A percentile compares a stretch with the other conserved stretches of the same genome.
Evolutionary conservation across 768 basidiomycete genomes (phyloP).

Genomic region (Psilocybe sp.): DNA sequence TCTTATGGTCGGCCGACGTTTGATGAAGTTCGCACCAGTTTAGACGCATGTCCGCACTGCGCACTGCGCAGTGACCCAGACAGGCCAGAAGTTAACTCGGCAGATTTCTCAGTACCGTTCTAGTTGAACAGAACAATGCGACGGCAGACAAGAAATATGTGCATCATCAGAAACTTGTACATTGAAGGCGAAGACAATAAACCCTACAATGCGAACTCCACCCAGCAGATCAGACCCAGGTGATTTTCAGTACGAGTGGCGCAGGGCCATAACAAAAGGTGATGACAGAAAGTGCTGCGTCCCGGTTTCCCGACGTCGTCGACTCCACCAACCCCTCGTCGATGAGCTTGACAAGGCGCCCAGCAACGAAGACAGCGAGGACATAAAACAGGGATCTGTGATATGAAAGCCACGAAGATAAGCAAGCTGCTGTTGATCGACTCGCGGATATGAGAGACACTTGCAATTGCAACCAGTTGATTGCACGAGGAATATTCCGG

Average conservation of each 20-base stretch:
- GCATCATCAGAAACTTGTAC: constrained; percentile 15
- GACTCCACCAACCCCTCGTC: constrained; percentile 20
- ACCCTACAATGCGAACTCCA: no score
- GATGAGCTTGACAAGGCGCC: constrained; percentile 37
- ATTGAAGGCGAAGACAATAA: constrained; percentile 14
- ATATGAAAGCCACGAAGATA: constrained; percentile 1
- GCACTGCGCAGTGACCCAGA: constrained; percentile 9
- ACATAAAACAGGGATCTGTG: constrained; percentile 25
- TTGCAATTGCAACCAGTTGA: constrained; percentile 18
- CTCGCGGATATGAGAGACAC: constrained; percentile 6
- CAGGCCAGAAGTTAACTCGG: constrained; percentile 13
- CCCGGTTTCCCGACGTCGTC: constrained; percentile 17
- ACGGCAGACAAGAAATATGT: neutral
- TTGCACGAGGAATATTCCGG: constrained; percentile 17
- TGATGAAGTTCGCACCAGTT: constrained; percentile 8
- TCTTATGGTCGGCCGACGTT: constrained; percentile 13
- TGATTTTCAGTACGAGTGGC: constrained; percentile 43
- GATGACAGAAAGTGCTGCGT: constrained; percentile 23
- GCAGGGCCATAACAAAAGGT: constrained; percentile 43
- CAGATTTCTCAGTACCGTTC: constrained; percentile 3
- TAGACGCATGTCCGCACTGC: no score
- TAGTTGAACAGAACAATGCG: neutral
- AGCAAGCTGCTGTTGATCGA: neutral
- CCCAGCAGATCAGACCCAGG: constrained; percentile 38
- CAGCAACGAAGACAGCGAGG: constrained; percentile 31